These are phyloP conservation scores for Hortiboletus rubellus DNA, from an alignment of 1,284 basidiomycete genomes.

Conservation along the genomic window DNA sequence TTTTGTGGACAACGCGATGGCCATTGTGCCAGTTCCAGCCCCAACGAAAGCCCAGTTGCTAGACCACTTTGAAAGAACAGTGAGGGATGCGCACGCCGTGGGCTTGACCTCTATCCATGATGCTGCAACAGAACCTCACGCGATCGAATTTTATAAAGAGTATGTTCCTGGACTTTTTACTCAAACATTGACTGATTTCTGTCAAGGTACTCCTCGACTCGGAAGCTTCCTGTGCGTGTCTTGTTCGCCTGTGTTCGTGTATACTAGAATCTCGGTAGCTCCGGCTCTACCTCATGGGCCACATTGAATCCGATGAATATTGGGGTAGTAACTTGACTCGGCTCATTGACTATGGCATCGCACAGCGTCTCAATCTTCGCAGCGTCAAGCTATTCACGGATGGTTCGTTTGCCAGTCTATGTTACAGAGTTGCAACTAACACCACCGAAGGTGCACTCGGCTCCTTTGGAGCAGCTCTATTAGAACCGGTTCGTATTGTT, in stretches of 20 bases:
- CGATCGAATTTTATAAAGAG: slow-evolving; percentile 69
- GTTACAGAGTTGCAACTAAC: slow-evolving; percentile 7
- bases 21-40: slow-evolving; percentile 62
- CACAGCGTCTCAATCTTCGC: slow-evolving; percentile 66
- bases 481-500: slow-evolving; percentile 52
- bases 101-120: slow-evolving; percentile 87
- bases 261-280: slow-evolving; percentile 43
- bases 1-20: slow-evolving; percentile 74
- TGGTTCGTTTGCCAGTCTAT: slow-evolving; percentile 40
- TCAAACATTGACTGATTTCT: not conserved
- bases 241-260: not conserved
- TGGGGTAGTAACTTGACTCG: slow-evolving; percentile 66
- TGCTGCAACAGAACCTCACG: slow-evolving; percentile 55
- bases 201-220: slow-evolving; percentile 56
- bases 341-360: slow-evolving; percentile 60
- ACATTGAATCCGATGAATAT: slow-evolving; percentile 56
- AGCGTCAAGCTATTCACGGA: slow-evolving; percentile 85
- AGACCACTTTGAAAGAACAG: slow-evolving; percentile 62
- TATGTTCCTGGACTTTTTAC: slow-evolving; percentile 32
- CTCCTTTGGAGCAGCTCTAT: slow-evolving; percentile 87
- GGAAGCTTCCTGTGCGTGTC: slow-evolving; percentile 59
- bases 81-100: slow-evolving; percentile 65
- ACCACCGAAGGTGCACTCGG: slow-evolving; percentile 72
- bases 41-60: slow-evolving; percentile 60
- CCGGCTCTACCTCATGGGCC: slow-evolving; percentile 78